Percentiles rank a stretch among this genome's conserved stretches.
These are phyloP conservation scores for Ambrosia trifida DNA, from an alignment of 129 eudicot genomes.

Conservation along the genomic window DNA sequence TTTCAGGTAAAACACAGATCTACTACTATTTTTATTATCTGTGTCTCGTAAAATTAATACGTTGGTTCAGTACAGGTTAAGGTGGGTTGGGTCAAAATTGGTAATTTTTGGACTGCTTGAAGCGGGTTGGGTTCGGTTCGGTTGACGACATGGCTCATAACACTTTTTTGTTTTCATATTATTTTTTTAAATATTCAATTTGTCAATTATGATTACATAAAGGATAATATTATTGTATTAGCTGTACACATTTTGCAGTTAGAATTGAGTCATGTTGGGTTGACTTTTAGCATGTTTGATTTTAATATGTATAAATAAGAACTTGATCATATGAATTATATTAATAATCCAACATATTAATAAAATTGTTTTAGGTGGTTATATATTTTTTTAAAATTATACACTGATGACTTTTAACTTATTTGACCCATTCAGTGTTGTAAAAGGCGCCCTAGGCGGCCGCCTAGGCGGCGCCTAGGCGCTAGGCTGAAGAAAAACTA, in stretches of 20 bases:
- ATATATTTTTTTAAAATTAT: not conserved
- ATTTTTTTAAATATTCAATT: not conserved
- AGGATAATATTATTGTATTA: not conserved
- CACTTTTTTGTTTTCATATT: not conserved
- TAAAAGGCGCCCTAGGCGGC: too few relatives aligned
- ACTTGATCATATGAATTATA: not conserved
- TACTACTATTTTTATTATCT: not conserved
- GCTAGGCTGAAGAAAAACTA: too few relatives aligned
- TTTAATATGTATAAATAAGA: not conserved
- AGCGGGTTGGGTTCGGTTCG: not conserved
- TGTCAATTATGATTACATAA: not conserved
- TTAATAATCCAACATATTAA: not conserved
- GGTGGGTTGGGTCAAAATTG: not conserved
- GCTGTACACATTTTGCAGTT: not conserved
- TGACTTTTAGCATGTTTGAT: not conserved
- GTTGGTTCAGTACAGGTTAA: not conserved
- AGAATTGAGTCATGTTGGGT: not conserved
- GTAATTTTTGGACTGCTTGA: not conserved
- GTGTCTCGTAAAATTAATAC: not conserved
- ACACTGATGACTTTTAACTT: not conserved
- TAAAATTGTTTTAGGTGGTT: not conserved
- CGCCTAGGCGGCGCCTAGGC: too few relatives aligned
- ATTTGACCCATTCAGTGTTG: not conserved
- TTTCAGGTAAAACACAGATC: conserved; percentile 60
- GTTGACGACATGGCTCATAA: not conserved